Conservation (phyloP, 2,329 filamentous ascomycete genomes). For the Beauveria rudraprayagi region DNA sequence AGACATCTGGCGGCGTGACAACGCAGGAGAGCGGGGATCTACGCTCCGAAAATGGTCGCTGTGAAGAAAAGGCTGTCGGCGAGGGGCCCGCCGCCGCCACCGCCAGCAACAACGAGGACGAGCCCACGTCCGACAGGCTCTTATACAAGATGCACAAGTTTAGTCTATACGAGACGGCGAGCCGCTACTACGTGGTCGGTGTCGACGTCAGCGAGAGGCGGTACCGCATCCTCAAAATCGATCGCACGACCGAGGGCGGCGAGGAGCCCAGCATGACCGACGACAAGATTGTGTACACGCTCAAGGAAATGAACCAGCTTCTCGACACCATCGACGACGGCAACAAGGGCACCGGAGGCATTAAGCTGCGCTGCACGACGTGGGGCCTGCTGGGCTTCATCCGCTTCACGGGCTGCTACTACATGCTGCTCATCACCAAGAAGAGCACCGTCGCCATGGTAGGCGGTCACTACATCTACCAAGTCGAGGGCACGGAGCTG, state of each 20-base stretch:
- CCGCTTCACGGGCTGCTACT: slow-evolving; percentile 89
- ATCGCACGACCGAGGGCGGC: slow-evolving; percentile 69
- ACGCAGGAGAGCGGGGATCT: not conserved
- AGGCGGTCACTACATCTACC: slow-evolving; percentile 91
- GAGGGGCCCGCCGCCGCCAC: slow-evolving; percentile 10
- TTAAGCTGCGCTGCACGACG: slow-evolving; percentile 80
- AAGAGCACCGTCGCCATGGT: slow-evolving; percentile 93
- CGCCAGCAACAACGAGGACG: slow-evolving; percentile 21
- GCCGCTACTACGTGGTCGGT: slow-evolving; percentile 88
- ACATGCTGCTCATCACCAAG: slow-evolving; percentile 95
- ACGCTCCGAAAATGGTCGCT: not conserved
- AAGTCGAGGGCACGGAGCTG: slow-evolving; percentile 87
- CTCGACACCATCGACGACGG: slow-evolving; percentile 91
- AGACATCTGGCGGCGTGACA: not conserved
- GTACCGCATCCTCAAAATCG: slow-evolving; percentile 90
- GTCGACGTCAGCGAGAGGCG: slow-evolving; percentile 82
- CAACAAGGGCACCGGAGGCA: slow-evolving; percentile 80
- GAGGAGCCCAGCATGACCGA: slow-evolving; percentile 82
- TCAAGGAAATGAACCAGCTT: slow-evolving; percentile 87
- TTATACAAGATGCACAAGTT: slow-evolving; percentile 84
- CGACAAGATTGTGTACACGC: slow-evolving; percentile 90
- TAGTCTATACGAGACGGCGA: slow-evolving; percentile 92
- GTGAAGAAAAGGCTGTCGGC: not conserved
- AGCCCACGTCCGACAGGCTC: slow-evolving; percentile 27
- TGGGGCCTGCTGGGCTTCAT: slow-evolving; percentile 96